Evolutionary conservation across 2,329 filamentous ascomycete species (phyloP), one percentile per base, ranked within the genome.

Genomic region (Botrytis aclada): DNA sequence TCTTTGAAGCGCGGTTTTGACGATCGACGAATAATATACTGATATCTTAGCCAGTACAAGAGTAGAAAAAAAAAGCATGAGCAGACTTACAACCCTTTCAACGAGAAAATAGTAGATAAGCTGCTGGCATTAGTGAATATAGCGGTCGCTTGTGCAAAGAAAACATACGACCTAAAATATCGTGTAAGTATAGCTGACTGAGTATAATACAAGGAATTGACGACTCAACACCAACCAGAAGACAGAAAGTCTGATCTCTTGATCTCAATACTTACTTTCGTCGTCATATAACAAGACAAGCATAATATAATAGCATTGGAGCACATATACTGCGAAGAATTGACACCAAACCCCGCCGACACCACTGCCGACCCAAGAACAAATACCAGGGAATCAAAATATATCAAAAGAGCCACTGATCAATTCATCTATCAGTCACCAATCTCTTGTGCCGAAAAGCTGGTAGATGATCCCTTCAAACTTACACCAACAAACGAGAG

Each of bases 31-130:
- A 91, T 87, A 65, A 90, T 88, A 81, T 75, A 79, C 77, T 79
- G 16, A 6, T 25, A 16, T 39, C 51, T 4, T 12, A 41, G 37
- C 74, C 14, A 74, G 65, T 41, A 34, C 25, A 41, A 5, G 29
- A 62, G 20, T 32, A 7, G 22, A 41, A 2, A 14, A n/a, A 41
- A 2, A 14, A 3, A 4, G 20, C 58, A 62, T 39, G 16, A 12
- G 22, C 2, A 32, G 16, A 72, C 74, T 61, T 74, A 88, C 88
- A 61, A 87, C 88, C 80, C 89, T 89, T 79, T 91, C 89, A 1
- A 89, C 88, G 3, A 91, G 82, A 78, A 91, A 91, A 39, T 88
- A 83, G 77, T 91, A 91, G n/a, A 90, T 88, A 34, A 90, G 66
- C 78, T 79, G 12, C 4, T 39, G 32, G 10, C 1, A 25, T 64